Evolutionary conservation across 2,329 filamentous ascomycete species (phyloP).

Genomic region (Trichoderma sp.): DNA sequence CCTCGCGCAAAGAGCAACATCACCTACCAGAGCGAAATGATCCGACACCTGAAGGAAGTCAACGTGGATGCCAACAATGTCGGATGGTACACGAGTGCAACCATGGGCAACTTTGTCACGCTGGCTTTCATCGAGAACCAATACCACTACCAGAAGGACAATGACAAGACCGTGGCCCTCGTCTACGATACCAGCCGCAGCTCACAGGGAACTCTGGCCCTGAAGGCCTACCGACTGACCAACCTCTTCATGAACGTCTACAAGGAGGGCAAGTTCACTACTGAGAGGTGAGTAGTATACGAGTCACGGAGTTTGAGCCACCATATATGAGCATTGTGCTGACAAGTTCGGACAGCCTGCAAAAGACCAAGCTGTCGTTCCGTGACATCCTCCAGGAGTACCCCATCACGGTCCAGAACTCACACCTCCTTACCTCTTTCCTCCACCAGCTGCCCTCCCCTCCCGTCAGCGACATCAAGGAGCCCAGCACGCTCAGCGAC

Average conservation of each 20-base stretch:
- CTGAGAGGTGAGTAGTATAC: constrained; percentile 70
- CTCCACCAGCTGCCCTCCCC: constrained; percentile 84
- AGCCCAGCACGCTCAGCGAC: constrained; percentile 77
- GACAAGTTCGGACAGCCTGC: constrained; percentile 61
- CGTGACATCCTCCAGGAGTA: constrained; percentile 92
- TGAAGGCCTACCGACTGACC: constrained; percentile 91
- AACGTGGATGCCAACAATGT: constrained; percentile 98
- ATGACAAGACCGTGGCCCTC: constrained; percentile 82
- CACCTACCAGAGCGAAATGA: constrained; percentile 93
- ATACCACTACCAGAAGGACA: constrained; percentile 94
- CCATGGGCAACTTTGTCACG: constrained; percentile 98
- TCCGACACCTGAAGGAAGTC: constrained; percentile 92
- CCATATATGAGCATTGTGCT: neutral
- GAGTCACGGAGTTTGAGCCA: neutral
- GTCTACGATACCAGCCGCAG: constrained; percentile 96
- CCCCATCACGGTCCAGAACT: constrained; percentile 90
- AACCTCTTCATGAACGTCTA: constrained; percentile 83
- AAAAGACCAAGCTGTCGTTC: constrained; percentile 92
- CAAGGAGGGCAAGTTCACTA: constrained; percentile 97
- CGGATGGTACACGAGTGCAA: constrained; percentile 97
- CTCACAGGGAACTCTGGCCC: constrained; percentile 84
- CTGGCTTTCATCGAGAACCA: constrained; percentile 96
- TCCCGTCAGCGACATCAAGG: constrained; percentile 64
- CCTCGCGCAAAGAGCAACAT: constrained; percentile 90
- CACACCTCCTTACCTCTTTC: constrained; percentile 92